A percentile compares a stretch with the other conserved stretches of the same genome.
Conservation (phyloP, 1,284 basidiomycete species). For the Inonotus obliquus region DNA sequence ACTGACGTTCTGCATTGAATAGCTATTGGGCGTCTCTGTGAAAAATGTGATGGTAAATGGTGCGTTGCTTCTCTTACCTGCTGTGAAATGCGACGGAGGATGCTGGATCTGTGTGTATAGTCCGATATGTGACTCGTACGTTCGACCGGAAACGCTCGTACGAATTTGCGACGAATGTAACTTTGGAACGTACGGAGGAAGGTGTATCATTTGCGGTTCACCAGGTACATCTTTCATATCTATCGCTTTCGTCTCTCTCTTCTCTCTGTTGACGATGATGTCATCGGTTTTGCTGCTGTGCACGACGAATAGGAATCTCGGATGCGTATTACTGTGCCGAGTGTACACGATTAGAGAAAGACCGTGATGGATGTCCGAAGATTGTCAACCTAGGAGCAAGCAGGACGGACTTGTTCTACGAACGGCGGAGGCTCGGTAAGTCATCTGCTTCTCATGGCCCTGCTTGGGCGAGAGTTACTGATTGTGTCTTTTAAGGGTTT, state of each 20-base stretch:
- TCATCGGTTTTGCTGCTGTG: background rate
- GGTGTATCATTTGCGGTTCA: conserved; percentile 96
- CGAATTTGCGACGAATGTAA: conserved; percentile 99
- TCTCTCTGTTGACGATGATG: background rate
- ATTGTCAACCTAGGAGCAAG: conserved; percentile 95
- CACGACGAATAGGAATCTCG: conserved; percentile 68
- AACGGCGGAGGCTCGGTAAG: conserved; percentile 72
- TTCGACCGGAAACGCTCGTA: conserved; percentile 95
- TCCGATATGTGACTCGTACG: conserved; percentile 99
- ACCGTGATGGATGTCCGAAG: conserved; percentile 97
- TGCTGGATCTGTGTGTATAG: conserved; percentile 45
- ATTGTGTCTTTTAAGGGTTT: too few relatives aligned
- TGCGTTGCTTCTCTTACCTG: conserved; percentile 34
- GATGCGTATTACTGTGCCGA: conserved; percentile 98
- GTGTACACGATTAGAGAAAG: conserved; percentile 95
- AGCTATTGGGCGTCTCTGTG: conserved; percentile 97
- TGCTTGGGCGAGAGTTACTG: too few relatives aligned
- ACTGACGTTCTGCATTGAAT: background rate
- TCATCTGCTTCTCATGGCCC: conserved; percentile 3
- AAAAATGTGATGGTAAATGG: conserved; percentile 99
- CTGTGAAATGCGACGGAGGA: too few relatives aligned
- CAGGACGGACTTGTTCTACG: conserved; percentile 86
- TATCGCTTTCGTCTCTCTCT: background rate
- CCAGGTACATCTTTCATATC: conserved; percentile 56
- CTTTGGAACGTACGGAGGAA: conserved; percentile 94